Conservation (phyloP, 2,329 filamentous ascomycete species). For the Hymenoscyphus occultus region DNA sequence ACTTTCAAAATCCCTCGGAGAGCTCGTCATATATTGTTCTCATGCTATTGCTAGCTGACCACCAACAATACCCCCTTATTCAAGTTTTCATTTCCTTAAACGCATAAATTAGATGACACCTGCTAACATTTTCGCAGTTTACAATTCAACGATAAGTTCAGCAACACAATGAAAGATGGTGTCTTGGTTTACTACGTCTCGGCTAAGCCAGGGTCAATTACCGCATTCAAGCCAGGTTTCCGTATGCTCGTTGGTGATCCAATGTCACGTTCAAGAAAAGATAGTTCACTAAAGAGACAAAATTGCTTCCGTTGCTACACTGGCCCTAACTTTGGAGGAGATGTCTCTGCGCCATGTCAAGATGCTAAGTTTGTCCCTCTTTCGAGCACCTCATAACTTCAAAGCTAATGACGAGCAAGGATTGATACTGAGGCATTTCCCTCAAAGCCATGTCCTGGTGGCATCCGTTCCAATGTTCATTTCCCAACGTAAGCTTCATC, state of each 20-base stretch:
- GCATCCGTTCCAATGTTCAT: constrained; percentile 73
- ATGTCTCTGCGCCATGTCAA: constrained; percentile 44
- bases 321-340: constrained; percentile 18
- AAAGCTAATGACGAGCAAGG: constrained; percentile 45
- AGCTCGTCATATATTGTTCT: neutral
- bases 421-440: constrained; percentile 50
- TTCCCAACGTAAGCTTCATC: constrained; percentile 59
- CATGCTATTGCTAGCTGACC: too few relatives aligned
- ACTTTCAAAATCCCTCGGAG: neutral
- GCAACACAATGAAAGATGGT: constrained; percentile 16
- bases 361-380: constrained; percentile 53
- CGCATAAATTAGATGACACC: neutral
- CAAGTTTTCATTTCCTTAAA: neutral
- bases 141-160: constrained; percentile 22
- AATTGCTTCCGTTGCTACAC: constrained; percentile 20
- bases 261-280: constrained; percentile 8
- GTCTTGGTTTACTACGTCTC: constrained; percentile 20
- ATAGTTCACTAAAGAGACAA: constrained; percentile 13
- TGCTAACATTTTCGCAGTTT: constrained; percentile 10
- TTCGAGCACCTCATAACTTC: constrained; percentile 45
- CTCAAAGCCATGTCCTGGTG: constrained; percentile 49
- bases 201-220: constrained; percentile 14
- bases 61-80: neutral
- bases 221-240: constrained; percentile 24
- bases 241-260: constrained; percentile 22